Evolutionary conservation across 345 rosid genomes (phyloP).

Genomic region (Streptanthus diversifolius): DNA sequence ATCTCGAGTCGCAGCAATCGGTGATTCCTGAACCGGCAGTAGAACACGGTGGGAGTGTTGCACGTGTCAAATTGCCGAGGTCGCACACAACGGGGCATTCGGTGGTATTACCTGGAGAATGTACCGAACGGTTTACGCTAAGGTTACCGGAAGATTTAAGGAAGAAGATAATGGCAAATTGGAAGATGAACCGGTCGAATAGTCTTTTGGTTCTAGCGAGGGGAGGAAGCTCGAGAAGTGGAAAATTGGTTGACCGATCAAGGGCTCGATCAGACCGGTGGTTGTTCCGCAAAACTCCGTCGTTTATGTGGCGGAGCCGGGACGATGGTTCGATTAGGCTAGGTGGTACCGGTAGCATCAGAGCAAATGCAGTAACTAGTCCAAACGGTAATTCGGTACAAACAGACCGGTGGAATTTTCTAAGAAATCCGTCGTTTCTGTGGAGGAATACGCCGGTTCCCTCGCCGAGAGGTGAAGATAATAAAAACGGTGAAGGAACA

Average conservation of each 20-base stretch:
- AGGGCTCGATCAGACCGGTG: slow-evolving; percentile 31
- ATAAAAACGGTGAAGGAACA: slow-evolving; percentile 31
- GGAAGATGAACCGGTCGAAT: slow-evolving; percentile 57
- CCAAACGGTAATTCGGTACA: slow-evolving; percentile 29
- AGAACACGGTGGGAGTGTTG: slow-evolving; percentile 40
- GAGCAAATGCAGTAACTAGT: neutral
- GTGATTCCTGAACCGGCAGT: slow-evolving; percentile 25
- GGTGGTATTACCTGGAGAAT: slow-evolving; percentile 75
- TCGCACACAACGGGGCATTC: slow-evolving; percentile 97
- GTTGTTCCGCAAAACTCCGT: slow-evolving; percentile 31
- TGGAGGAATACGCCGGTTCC: slow-evolving; percentile 45
- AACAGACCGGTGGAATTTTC: slow-evolving; percentile 59
- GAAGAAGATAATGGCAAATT: slow-evolving; percentile 58
- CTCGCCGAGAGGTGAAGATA: slow-evolving; percentile 44
- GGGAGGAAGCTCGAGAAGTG: slow-evolving; percentile 50
- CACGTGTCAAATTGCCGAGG: slow-evolving; percentile 43
- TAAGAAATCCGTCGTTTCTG: slow-evolving; percentile 44
- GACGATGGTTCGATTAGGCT: slow-evolving; percentile 33
- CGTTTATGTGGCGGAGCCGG: slow-evolving; percentile 32
- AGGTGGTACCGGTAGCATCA: slow-evolving; percentile 19
- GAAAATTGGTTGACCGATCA: slow-evolving; percentile 21
- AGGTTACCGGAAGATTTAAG: slow-evolving; percentile 68
- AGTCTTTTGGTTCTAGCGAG: slow-evolving; percentile 57
- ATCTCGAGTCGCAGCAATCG: slow-evolving; percentile 21
- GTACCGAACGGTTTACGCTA: slow-evolving; percentile 77